Conservation (phyloP, 2,329 filamentous ascomycete species). For the Trichoderma atrobrunneum region DNA sequence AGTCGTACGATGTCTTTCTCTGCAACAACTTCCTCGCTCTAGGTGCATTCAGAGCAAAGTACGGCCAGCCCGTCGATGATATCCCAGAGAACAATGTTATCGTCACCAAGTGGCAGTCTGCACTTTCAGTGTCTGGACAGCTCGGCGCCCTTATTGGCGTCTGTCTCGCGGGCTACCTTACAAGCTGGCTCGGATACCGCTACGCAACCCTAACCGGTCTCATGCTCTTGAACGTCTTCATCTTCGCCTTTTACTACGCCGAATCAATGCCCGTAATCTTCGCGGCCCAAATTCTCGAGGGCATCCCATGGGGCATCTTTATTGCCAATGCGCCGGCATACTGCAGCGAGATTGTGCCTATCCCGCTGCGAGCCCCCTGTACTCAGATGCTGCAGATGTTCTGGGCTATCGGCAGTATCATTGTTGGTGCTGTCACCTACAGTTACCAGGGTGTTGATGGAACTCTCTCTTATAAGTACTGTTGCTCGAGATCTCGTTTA, state of each 20-base stretch:
- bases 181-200: background rate
- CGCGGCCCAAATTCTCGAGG: conserved; percentile 1
- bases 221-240: background rate
- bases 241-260: conserved; percentile 2
- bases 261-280: background rate
- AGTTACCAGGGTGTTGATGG: background rate
- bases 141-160: conserved; percentile 5
- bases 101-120: background rate
- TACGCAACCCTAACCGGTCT: background rate
- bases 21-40: conserved; percentile 3
- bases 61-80: background rate
- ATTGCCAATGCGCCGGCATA: conserved; percentile 1
- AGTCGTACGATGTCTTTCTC: conserved; percentile 5
- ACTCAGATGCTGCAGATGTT: conserved; percentile 4
- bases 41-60: conserved; percentile 2
- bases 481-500: background rate
- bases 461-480: background rate
- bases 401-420: conserved; percentile 1
- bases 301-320: conserved; percentile 1
- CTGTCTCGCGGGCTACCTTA: background rate
- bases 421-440: conserved; percentile 1
- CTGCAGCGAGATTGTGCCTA: conserved; percentile 1
- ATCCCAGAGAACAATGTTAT: background rate
- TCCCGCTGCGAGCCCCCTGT: background rate
- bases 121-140: conserved; percentile 2